phyloP scores from a whole-genome alignment of 495 filamentous ascomycete genomes.

The Xylaria nigripes region DNA sequence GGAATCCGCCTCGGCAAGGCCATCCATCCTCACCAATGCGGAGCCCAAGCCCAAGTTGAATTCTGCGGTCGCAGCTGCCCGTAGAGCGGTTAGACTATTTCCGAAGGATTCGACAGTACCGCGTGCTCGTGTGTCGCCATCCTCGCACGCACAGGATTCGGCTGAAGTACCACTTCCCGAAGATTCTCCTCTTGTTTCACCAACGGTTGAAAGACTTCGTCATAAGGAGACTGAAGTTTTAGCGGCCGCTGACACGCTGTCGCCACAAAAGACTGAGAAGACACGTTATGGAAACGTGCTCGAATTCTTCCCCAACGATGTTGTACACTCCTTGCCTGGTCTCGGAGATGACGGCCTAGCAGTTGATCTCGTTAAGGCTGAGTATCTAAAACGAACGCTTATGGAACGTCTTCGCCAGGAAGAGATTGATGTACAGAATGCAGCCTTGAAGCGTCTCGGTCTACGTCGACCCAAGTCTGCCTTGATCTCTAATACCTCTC shows the following conservation, averaged over 20 bases:
- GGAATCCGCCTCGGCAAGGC: not conserved
- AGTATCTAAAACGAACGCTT: constrained; percentile 14
- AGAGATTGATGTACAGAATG: constrained; percentile 11
- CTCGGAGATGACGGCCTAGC: constrained; percentile 8
- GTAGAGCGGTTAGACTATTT: constrained; percentile 2
- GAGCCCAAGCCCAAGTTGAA: not conserved
- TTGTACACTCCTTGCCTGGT: constrained; percentile 19
- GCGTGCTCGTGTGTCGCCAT: not conserved
- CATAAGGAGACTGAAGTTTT: not conserved
- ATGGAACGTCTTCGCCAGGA: constrained; percentile 20
- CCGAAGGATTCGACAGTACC: not conserved
- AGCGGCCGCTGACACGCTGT: not conserved
- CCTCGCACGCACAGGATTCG: not conserved
- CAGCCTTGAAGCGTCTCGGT: constrained; percentile 12
- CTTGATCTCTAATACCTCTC: constrained; percentile 23
- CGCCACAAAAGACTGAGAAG: not conserved
- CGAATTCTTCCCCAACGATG: constrained; percentile 22
- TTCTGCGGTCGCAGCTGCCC: not conserved
- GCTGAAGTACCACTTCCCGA: not conserved
- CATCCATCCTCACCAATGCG: not conserved
- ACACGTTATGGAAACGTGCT: constrained; percentile 8
- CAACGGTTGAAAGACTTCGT: not conserved
- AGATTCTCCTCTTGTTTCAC: not conserved
- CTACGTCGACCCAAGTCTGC: constrained; percentile 15
- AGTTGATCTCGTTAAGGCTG: constrained; percentile 14